Evolutionary conservation across 2,329 filamentous ascomycete genomes (phyloP), one percentile per base, ranked within the genome.

Genomic region (Thelonectria rubi): DNA sequence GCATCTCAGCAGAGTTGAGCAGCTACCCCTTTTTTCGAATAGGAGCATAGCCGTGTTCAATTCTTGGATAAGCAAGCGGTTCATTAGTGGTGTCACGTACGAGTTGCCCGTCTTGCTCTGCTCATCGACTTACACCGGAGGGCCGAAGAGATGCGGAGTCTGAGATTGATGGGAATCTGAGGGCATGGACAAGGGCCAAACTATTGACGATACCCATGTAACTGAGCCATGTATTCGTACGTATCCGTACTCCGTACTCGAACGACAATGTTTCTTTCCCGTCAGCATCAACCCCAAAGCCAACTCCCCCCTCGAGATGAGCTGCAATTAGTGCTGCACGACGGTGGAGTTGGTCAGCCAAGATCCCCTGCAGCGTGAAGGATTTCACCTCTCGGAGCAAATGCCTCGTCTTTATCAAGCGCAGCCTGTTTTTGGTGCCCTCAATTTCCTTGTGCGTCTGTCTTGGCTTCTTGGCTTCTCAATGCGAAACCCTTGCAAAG

Each of bases 291-390:
- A 30, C 26, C 10, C 26, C n/a, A n/a, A n/a, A 30, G 7, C 10
- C 5, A 30, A 30, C 7, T 17, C 24, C n/a, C n/a, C n/a, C n/a
- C 17, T 7, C 20, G 1, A 21, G n/a, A 17, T 30, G 30, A 40
- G 30, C 42, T 55, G 51, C 42, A 55, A 55, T 8, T 20, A 52
- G 37, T 18, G 37, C 37, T 52, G 49, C 37, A 48, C 15, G 15
- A 18, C 21, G 15, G 34, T 15, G 34, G 34, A 37, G 34, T 37
- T 15, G 11, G 7, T 3, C 11, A 10, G 10, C 34, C 26, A 30
- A 37, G 43, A 24, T 46, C 26, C 43, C 53, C 53, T 55, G 43
- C n/a, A 48, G 48, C 32, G 34, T 18, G 30, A 34, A n/a, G 34
- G 34, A 37, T 37, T 37, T 11, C 14, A 26, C 10, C 42, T 17